These are phyloP conservation scores for Dunaliella primolecta DNA, from an alignment of 139 green algal genomes.

Conservation along the genomic window DNA sequence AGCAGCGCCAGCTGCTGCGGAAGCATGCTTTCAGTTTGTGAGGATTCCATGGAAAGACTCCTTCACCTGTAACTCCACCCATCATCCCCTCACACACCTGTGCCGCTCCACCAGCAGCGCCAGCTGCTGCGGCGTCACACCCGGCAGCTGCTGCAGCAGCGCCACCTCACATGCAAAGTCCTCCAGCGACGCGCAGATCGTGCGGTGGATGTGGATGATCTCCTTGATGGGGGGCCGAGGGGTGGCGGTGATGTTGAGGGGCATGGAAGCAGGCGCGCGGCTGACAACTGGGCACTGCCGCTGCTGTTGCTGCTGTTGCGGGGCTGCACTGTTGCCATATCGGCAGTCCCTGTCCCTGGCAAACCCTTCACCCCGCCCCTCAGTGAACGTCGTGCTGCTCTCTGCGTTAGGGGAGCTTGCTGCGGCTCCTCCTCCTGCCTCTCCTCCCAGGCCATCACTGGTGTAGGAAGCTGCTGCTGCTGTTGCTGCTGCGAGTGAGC, in stretches of 20 bases:
- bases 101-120: conserved; percentile 66
- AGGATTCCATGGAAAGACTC: too few relatives aligned
- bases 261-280: background rate
- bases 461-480: too few relatives aligned
- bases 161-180: conserved; percentile 71
- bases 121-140: conserved; percentile 44
- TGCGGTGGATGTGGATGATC: conserved; percentile 80
- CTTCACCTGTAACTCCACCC: background rate
- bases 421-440: too few relatives aligned
- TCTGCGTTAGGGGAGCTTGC: too few relatives aligned
- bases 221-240: conserved; percentile 47
- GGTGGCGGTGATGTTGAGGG: background rate
- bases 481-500: too few relatives aligned
- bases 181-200: conserved; percentile 74
- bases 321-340: background rate
- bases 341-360: too few relatives aligned
- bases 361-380: too few relatives aligned
- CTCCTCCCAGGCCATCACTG: too few relatives aligned
- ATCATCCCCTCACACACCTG: conserved; percentile 69
- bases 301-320: conserved; percentile 8
- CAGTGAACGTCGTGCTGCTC: too few relatives aligned
- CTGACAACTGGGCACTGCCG: background rate
- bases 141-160: conserved; percentile 33
- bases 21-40: too few relatives aligned
- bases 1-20: conserved; percentile 53